phyloP scores from a whole-genome alignment of 2,329 filamentous ascomycete species.

The Fusarium citri region DNA sequence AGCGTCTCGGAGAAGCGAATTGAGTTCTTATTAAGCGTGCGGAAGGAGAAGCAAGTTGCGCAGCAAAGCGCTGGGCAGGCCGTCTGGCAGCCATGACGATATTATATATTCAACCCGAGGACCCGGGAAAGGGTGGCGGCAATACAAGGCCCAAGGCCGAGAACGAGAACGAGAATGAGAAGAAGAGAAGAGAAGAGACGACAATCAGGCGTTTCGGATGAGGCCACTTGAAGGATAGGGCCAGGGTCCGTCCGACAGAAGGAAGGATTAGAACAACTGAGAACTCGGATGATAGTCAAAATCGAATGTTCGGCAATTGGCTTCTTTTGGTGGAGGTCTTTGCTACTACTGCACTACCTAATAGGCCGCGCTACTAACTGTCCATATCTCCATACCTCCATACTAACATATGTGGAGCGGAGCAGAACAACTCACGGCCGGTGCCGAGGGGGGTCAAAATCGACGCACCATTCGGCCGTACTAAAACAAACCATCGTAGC shows the following conservation, averaged over 20 bases:
- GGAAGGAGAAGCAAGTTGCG: conserved; percentile 46
- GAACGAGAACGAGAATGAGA: conserved; percentile 15
- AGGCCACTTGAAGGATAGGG: conserved; percentile 39
- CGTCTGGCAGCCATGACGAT: conserved; percentile 51
- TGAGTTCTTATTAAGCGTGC: conserved; percentile 41
- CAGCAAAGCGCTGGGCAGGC: conserved; percentile 48
- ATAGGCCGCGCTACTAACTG: too few relatives aligned
- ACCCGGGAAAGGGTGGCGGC: conserved; percentile 15
- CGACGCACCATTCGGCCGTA: conserved; percentile 37
- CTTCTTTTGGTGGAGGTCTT: conserved; percentile 22
- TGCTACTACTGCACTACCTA: conserved; percentile 11
- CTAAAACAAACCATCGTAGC: conserved; percentile 13
- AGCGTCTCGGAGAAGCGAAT: conserved; percentile 45
- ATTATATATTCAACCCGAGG: conserved; percentile 39
- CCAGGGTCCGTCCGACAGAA: conserved; percentile 21
- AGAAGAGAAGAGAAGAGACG: conserved; percentile 24
- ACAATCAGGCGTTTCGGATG: conserved; percentile 44
- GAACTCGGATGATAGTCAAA: conserved; percentile 45
- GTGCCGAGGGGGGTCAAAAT: conserved; percentile 33
- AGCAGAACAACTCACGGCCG: conserved; percentile 17
- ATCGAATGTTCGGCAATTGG: conserved; percentile 48
- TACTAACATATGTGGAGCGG: conserved; percentile 5
- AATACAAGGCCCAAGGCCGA: conserved; percentile 13
- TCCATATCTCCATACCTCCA: too few relatives aligned
- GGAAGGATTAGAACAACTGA: conserved; percentile 40